phyloP scores from a whole-genome alignment of 83 land plant genomes.

The Picea abies region DNA sequence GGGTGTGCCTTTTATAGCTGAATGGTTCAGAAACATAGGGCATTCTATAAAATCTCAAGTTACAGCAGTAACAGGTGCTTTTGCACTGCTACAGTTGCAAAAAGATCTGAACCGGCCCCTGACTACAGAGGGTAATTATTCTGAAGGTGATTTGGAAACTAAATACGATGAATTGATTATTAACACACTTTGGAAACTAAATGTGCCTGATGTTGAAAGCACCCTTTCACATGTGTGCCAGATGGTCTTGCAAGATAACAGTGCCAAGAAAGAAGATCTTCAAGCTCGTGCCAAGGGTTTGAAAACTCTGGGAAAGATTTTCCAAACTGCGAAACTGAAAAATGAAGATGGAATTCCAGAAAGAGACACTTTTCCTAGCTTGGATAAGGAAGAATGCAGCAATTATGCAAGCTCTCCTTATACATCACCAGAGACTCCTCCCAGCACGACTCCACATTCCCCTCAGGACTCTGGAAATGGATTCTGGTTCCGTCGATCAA shows the following conservation, averaged over 20 bases:
- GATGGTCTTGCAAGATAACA: conserved; percentile 72
- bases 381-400: conserved; percentile 38
- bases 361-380: conserved; percentile 17
- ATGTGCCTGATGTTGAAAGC: conserved; percentile 82
- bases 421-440: conserved; percentile 32
- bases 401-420: conserved; percentile 38
- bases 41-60: conserved; percentile 85
- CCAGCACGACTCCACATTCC: conserved; percentile 14
- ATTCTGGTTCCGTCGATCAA: no score
- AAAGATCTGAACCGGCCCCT: conserved; percentile 79
- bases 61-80: conserved; percentile 86
- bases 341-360: conserved; percentile 35
- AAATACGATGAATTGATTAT: conserved; percentile 64
- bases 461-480: neutral
- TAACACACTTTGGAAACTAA: conserved; percentile 83
- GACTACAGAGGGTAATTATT: conserved; percentile 57
- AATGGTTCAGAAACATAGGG: conserved; percentile 89
- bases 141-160: conserved; percentile 69
- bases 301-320: conserved; percentile 72
- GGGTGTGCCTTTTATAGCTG: conserved; percentile 84
- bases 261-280: conserved; percentile 63
- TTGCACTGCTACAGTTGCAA: conserved; percentile 72
- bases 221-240: conserved; percentile 81
- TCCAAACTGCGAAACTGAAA: conserved; percentile 13
- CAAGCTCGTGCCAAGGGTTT: conserved; percentile 69